These are phyloP conservation scores for Lasiodiplodia gonubiensis DNA, from an alignment of 2,329 filamentous ascomycete species.

Conservation along the genomic window DNA sequence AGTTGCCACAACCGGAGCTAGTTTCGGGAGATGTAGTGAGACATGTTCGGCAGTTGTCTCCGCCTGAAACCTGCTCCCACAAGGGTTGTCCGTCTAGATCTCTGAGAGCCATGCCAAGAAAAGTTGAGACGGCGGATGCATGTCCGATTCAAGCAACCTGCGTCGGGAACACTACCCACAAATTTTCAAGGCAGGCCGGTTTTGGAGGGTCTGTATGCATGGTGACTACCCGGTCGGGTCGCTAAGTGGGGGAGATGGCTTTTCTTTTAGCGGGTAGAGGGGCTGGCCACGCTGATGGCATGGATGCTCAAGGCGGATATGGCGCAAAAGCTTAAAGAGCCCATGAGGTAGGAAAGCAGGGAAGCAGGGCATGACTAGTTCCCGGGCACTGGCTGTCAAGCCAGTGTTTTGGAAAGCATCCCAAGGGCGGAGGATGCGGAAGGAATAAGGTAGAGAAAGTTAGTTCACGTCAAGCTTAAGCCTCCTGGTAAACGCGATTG, in stretches of 20 bases:
- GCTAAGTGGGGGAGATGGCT: neutral
- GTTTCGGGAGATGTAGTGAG: neutral
- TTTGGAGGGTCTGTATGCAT: conserved; percentile 14
- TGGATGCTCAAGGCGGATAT: conserved; percentile 15
- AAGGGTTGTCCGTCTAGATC: neutral
- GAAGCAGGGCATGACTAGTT: neutral
- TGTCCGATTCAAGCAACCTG: conserved; percentile 1
- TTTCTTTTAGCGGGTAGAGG: neutral
- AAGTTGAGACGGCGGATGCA: neutral
- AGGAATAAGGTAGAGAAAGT: neutral
- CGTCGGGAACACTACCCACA: neutral
- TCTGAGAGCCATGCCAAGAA: neutral
- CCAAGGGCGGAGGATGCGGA: conserved; percentile 1
- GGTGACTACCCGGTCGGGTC: neutral
- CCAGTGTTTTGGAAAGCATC: conserved; percentile 16
- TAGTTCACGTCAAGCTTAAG: conserved; percentile 3
- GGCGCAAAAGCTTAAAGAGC: conserved; percentile 9
- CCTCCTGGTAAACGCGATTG: neutral
- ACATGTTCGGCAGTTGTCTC: neutral
- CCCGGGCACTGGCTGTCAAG: conserved; percentile 8
- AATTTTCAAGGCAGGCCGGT: conserved; percentile 16
- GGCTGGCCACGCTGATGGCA: neutral
- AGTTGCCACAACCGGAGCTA: neutral
- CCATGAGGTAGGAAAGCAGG: neutral
- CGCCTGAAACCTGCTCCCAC: neutral